Evolutionary conservation across 2,329 filamentous ascomycete species (phyloP), one percentile per base, ranked within the genome.

Genomic region (Paecilomyces formosus): DNA sequence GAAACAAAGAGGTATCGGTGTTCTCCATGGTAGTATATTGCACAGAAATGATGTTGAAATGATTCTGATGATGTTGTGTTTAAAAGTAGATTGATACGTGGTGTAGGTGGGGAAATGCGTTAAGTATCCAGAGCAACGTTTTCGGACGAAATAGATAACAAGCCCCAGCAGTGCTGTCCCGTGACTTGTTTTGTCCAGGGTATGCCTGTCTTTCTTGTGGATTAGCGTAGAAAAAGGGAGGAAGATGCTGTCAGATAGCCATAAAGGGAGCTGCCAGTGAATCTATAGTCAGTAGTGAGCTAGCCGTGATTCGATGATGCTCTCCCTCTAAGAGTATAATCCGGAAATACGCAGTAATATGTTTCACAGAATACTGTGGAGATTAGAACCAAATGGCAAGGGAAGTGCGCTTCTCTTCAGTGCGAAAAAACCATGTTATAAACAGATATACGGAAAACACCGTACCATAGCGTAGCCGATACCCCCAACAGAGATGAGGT

Each of bases 1-100:
- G 76, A 53, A 78, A 77, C 3, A 56, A 60, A 21, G 61, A 62
- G 1, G 58, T 60, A 9, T 54, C 18, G 53, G 58, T 24, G 50
- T 50, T 33, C 55, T 62, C 59, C 64, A 65, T 66, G 39, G 9
- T 45, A 8, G 4, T 18, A 9, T 45, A 8, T 45, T 18, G n/a
- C 18, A n/a, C 6, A 21, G 13, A 39, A 39, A n/a, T 7, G 35
- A 39, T n/a, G 35, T 6, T 39, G 13, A 39, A 26, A 39, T n/a
- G 7, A 4, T n/a, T 39, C 35, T n/a, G 6, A n/a, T 7, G 13
- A n/a, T n/a, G 13, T 39, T 15, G n/a, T 39, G 4, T 39, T 39
- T n/a, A 8, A n/a, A 15, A 7, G 6, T 15, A 39, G 13, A n/a
- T n/a, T 39, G 35, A 39, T 39, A 39, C 35, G 35, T n/a, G 35